Evolutionary conservation across 805 yeast species (phyloP).

Genomic region (Saturnispora serradocipensis): DNA sequence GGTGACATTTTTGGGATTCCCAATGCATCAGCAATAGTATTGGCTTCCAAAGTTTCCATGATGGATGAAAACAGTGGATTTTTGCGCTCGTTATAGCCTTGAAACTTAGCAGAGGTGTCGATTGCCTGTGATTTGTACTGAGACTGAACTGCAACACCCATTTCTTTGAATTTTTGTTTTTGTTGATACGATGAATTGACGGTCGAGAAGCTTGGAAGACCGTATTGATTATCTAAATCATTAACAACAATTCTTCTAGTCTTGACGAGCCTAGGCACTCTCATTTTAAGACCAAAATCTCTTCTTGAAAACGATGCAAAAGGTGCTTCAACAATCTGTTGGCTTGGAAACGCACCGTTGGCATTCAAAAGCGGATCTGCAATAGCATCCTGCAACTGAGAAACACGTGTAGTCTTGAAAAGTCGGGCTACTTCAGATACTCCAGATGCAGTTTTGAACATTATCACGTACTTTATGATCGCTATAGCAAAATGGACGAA

Average conservation of each 20-base stretch:
- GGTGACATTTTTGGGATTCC: constrained; percentile 19
- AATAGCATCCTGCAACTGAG: constrained; percentile 27
- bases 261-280: constrained; percentile 55
- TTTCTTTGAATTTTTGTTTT: constrained; percentile 58
- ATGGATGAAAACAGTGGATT: constrained; percentile 36
- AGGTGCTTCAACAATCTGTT: constrained; percentile 64
- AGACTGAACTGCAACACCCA: constrained; percentile 41
- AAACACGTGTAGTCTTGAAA: constrained; percentile 24
- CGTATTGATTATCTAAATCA: constrained; percentile 57
- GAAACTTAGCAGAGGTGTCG: not conserved
- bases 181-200: constrained; percentile 51
- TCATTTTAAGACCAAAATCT: constrained; percentile 68
- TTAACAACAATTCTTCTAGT: constrained; percentile 53
- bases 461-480: not conserved
- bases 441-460: constrained; percentile 18
- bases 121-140: constrained; percentile 10
- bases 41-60: constrained; percentile 16
- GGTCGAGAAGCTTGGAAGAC: constrained; percentile 64
- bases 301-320: constrained; percentile 54
- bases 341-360: constrained; percentile 43
- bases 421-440: constrained; percentile 23
- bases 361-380: constrained; percentile 21
- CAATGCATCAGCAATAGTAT: constrained; percentile 22
- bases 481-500: not conserved
- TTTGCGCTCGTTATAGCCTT: not conserved